Base-by-base conservation (phyloP, 805 yeast genomes). In the Hanseniaspora mollemarum region DNA sequence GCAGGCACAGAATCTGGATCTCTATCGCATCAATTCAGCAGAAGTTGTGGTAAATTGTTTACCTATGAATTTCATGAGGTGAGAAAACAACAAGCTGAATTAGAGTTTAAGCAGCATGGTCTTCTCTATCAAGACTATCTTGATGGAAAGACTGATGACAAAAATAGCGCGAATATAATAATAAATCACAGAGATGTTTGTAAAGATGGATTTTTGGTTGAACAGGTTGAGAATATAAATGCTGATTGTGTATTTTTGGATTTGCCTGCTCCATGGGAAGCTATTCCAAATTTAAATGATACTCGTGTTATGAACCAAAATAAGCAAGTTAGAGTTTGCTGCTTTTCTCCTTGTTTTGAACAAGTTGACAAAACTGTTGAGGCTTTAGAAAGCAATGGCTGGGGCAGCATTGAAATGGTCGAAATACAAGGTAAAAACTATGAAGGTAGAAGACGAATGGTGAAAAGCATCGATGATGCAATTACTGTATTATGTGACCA, bases 1-100 rank as follows among this genome's bases (percentile, higher is more conserved):
- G 95, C 97, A 0, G 99, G 99, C 33, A 92, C 99, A 0, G 99
- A 98, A 0, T 84, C 95, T 6, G 99, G 94, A 0, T 87, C 96
- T 1, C 86, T 92, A 61, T 83, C 95, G 2, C 99, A 92, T 67
- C 81, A 95, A 0, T 77, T 92, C 63, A 83, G 94, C 1, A 75
- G 99, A 59, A 78, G 92, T 0, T 80, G 84, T 2, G 95, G 95
- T 0, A 71, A 70, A 29, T 69, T 92, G 1, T 90, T 75, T 69
- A 81, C 95, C 7, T 92, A 76, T 65, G 99, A 92, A 65, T 92
- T 88, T 65, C 98, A 92, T 63, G 82, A 83, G 60, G 81, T 82
- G 4, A 73, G 99, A 54, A 88, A 71, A 58, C 58, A 72, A 38
- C 94, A 87, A 63, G 98, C 98, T 1, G 66, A 71, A 56, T 62